phyloP scores from a whole-genome alignment of 108 stramenopile genomes.

The Asterionellopsis glacialis region DNA sequence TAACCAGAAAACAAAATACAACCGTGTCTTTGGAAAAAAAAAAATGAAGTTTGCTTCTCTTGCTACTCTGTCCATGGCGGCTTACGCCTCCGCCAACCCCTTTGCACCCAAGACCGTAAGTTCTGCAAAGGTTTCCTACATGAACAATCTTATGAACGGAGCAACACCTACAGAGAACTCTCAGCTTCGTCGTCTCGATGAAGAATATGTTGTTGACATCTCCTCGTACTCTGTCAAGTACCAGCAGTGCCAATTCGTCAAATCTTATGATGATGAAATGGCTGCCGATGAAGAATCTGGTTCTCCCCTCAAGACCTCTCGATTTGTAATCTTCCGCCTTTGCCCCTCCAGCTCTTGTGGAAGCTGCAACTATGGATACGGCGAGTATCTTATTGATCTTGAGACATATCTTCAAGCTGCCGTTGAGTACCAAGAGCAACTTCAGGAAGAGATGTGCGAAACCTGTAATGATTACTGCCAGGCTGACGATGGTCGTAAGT shows the following conservation, averaged over 20 bases:
- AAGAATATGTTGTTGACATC: conserved; percentile 55
- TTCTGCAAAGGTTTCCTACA: conserved; percentile 45
- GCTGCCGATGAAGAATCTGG: conserved; percentile 51
- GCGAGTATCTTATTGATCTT: conserved; percentile 82
- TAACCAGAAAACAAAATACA: too few relatives aligned
- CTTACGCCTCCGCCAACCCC: conserved; percentile 36
- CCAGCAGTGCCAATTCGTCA: conserved; percentile 85
- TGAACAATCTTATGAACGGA: conserved; percentile 45
- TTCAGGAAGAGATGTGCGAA: conserved; percentile 75
- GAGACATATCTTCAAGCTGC: conserved; percentile 72
- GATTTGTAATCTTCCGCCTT: conserved; percentile 82
- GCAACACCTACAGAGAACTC: conserved; percentile 41
- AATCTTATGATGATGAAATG: conserved; percentile 57
- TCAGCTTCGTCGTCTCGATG: conserved; percentile 56
- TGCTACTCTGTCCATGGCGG: conserved; percentile 17
- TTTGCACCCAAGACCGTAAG: conserved; percentile 50
- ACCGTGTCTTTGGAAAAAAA: too few relatives aligned
- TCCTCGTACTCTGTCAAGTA: conserved; percentile 75
- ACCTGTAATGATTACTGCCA: conserved; percentile 55
- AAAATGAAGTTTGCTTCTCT: conserved; percentile 22
- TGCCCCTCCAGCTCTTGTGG: conserved; percentile 62
- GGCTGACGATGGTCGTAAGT: conserved; percentile 26
- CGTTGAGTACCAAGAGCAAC: conserved; percentile 57
- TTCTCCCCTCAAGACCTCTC: conserved; percentile 64
- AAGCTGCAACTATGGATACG: conserved; percentile 77